Conservation (phyloP, 768 basidiomycete species). For the Boletus bicolor region DNA sequence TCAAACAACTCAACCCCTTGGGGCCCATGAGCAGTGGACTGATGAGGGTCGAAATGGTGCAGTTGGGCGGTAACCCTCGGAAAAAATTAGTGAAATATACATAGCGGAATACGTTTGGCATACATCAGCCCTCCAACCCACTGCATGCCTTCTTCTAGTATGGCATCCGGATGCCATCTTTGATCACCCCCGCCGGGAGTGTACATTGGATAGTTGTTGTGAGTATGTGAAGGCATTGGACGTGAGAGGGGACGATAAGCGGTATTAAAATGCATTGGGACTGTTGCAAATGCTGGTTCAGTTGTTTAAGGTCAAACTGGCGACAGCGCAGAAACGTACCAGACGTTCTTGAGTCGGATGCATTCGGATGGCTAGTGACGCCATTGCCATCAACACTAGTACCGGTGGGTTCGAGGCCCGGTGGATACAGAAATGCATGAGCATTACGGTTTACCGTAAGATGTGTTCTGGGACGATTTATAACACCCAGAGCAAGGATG, state of each 20-base stretch:
- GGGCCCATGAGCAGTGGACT: conserved; percentile 34
- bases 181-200: conserved; percentile 68
- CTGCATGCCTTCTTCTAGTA: conserved; percentile 56
- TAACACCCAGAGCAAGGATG: conserved; percentile 67
- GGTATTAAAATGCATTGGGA: conserved; percentile 4
- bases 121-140: conserved; percentile 78
- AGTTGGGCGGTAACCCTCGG: conserved; percentile 63
- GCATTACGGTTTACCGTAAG: conserved; percentile 66
- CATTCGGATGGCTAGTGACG: not conserved
- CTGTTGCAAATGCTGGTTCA: not conserved
- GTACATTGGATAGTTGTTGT: conserved; percentile 68
- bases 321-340: conserved; percentile 2
- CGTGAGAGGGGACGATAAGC: conserved; percentile 45
- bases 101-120: conserved; percentile 13
- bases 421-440: conserved; percentile 64
- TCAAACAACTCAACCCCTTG: conserved; percentile 50
- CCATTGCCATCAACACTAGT: not conserved
- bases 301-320: not conserved
- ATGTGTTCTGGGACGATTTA: conserved; percentile 53
- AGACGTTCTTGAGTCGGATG: conserved; percentile 1
- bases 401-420: conserved; percentile 47
- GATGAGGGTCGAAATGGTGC: conserved; percentile 41
- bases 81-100: conserved; percentile 8
- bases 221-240: conserved; percentile 54
- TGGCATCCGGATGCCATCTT: conserved; percentile 54